These are phyloP conservation scores for Pythium guiyangense DNA, from an alignment of 352 stramenopile genomes.

Conservation along the genomic window DNA sequence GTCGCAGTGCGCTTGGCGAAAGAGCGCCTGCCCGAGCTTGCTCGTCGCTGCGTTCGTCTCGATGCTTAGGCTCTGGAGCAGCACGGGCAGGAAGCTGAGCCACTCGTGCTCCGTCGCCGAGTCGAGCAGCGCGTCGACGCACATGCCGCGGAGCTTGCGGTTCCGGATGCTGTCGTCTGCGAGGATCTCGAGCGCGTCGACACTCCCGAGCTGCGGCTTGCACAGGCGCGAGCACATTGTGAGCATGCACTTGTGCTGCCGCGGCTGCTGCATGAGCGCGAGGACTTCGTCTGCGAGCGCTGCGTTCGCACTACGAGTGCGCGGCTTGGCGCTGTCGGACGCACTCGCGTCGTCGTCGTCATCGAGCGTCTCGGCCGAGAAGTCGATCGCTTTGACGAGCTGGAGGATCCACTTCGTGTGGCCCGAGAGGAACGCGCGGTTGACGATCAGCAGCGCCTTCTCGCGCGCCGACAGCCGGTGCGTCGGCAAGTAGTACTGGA, in stretches of 20 bases:
- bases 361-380: constrained; percentile 44
- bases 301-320: neutral
- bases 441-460: constrained; percentile 73
- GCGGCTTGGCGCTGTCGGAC: too few relatives aligned
- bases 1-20: constrained; percentile 71
- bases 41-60: constrained; percentile 59
- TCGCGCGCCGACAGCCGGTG: constrained; percentile 70
- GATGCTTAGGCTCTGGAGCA: constrained; percentile 70
- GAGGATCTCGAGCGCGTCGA: constrained; percentile 78
- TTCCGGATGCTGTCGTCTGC: constrained; percentile 67
- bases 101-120: constrained; percentile 76
- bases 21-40: constrained; percentile 61
- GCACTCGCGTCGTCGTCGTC: neutral
- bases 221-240: constrained; percentile 85
- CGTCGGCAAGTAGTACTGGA: constrained; percentile 83
- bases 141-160: constrained; percentile 42
- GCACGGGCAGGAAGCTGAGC: constrained; percentile 68
- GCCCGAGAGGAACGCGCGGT: constrained; percentile 66
- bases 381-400: constrained; percentile 81
- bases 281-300: constrained; percentile 59
- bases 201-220: constrained; percentile 62
- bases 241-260: constrained; percentile 80
- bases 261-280: constrained; percentile 52
- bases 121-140: constrained; percentile 56
- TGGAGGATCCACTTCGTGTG: constrained; percentile 86